A percentile compares a stretch with the other conserved stretches of the same genome.
These are phyloP conservation scores for Hypsizygus ulmarius DNA, from an alignment of 1,284 basidiomycete species.

Conservation along the genomic window DNA sequence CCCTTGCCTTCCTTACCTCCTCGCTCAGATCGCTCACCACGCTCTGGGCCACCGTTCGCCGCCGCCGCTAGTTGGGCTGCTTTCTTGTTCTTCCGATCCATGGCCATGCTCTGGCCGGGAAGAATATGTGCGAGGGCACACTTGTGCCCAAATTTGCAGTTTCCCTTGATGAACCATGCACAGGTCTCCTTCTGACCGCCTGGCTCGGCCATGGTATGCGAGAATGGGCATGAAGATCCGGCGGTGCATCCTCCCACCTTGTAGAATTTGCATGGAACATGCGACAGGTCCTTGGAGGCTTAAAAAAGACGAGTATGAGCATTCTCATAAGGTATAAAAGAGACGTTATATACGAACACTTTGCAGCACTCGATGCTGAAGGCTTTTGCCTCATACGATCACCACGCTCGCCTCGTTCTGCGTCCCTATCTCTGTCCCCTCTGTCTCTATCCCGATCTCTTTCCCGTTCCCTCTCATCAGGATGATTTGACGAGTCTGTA, in stretches of 20 bases:
- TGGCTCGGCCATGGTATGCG: conserved; percentile 66
- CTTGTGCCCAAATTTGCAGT: conserved; percentile 98
- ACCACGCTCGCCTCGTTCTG: conserved; percentile 25
- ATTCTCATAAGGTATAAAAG: background rate
- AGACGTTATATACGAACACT: conserved; percentile 27
- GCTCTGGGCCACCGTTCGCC: conserved; percentile 41
- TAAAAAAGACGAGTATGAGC: background rate
- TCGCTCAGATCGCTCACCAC: conserved; percentile 39
- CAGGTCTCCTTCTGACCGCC: conserved; percentile 90
- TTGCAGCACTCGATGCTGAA: conserved; percentile 27
- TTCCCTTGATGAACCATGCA: conserved; percentile 93
- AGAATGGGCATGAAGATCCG: conserved; percentile 94
- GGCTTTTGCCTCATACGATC: conserved; percentile 34
- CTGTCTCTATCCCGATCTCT: conserved; percentile 23
- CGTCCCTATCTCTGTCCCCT: conserved; percentile 24
- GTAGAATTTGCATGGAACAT: conserved; percentile 99
- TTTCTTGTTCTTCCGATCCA: conserved; percentile 99
- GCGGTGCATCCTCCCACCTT: conserved; percentile 92
- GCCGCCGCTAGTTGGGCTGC: conserved; percentile 77
- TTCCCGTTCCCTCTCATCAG: conserved; percentile 33
- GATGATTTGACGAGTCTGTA: conserved; percentile 24
- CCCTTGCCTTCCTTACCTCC: conserved; percentile 33
- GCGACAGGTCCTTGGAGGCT: conserved; percentile 84
- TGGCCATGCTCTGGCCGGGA: conserved; percentile 91
- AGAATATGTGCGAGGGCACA: conserved; percentile 93